phyloP scores from a whole-genome alignment of 2,329 filamentous ascomycete genomes.

The Fusarium sp. region DNA sequence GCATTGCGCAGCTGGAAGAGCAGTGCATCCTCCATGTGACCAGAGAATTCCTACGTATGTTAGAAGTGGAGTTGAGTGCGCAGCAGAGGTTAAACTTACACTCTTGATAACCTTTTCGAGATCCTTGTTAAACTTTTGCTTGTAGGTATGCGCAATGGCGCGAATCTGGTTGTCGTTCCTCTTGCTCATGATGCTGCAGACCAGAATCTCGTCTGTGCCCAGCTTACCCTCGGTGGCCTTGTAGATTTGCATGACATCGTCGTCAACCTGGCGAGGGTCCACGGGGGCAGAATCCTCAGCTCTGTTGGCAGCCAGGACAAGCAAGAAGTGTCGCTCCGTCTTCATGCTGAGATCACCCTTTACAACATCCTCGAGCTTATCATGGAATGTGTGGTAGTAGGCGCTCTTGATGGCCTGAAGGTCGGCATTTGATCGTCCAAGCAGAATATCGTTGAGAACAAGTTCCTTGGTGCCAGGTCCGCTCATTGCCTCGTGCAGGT shows the following conservation, averaged over 20 bases:
- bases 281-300: conserved; percentile 83
- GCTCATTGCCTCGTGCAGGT: conserved; percentile 77
- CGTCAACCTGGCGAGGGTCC: conserved; percentile 77
- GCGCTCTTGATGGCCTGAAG: conserved; percentile 85
- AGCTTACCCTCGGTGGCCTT: conserved; percentile 79
- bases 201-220: conserved; percentile 79
- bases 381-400: conserved; percentile 76
- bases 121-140: conserved; percentile 75
- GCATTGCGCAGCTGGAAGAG: conserved; percentile 83
- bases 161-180: conserved; percentile 86
- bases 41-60: conserved; percentile 76
- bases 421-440: conserved; percentile 88
- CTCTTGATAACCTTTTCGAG: conserved; percentile 81
- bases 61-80: neutral
- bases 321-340: conserved; percentile 86
- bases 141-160: conserved; percentile 82
- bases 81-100: conserved; percentile 53
- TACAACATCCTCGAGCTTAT: conserved; percentile 77
- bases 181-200: conserved; percentile 82
- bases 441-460: conserved; percentile 86
- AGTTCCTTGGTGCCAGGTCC: conserved; percentile 89
- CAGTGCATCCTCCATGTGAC: conserved; percentile 91
- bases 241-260: conserved; percentile 82
- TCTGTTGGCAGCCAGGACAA: conserved; percentile 80
- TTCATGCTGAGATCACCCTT: conserved; percentile 85